Conservation (phyloP, 129 eudicot genomes). For the Lactuca saligna region DNA sequence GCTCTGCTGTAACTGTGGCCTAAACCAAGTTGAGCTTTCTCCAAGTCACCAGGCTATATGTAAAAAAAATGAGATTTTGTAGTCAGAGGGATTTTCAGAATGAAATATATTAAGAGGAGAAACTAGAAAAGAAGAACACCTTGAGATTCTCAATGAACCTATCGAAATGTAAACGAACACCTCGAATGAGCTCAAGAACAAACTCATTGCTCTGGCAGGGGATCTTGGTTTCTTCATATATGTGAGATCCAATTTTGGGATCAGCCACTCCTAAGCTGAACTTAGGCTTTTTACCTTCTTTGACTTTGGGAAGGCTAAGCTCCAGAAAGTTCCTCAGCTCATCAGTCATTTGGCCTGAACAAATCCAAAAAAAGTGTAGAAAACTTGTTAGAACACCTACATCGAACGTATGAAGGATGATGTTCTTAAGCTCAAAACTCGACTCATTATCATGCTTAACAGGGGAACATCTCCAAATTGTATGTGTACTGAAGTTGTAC, state of each 20-base stretch:
- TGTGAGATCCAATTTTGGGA: conserved; percentile 80
- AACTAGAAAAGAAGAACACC: conserved; percentile 25
- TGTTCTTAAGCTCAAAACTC: too few species aligned
- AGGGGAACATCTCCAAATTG: too few species aligned
- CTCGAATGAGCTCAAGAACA: conserved; percentile 83
- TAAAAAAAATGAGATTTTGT: background rate
- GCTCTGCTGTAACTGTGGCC: conserved; percentile 96
- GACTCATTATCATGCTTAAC: too few species aligned
- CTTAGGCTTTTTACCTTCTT: conserved; percentile 80
- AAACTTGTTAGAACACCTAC: too few species aligned
- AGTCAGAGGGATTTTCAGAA: background rate
- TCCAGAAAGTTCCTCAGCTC: conserved; percentile 81
- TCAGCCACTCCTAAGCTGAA: conserved; percentile 78
- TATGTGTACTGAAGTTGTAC: too few species aligned
- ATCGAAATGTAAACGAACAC: conserved; percentile 80
- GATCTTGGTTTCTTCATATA: conserved; percentile 74
- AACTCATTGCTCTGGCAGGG: conserved; percentile 91
- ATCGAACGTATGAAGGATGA: too few species aligned
- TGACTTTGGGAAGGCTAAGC: conserved; percentile 64
- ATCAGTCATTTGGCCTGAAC: conserved; percentile 90
- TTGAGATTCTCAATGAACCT: conserved; percentile 74
- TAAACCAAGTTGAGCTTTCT: conserved; percentile 95
- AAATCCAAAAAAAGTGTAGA: background rate
- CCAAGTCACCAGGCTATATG: conserved; percentile 79
- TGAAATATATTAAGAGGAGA: background rate